Evolutionary conservation across 257 asterid genomes (phyloP), one percentile per base, ranked within the genome.

Genomic region (Gentiana macrophylla): DNA sequence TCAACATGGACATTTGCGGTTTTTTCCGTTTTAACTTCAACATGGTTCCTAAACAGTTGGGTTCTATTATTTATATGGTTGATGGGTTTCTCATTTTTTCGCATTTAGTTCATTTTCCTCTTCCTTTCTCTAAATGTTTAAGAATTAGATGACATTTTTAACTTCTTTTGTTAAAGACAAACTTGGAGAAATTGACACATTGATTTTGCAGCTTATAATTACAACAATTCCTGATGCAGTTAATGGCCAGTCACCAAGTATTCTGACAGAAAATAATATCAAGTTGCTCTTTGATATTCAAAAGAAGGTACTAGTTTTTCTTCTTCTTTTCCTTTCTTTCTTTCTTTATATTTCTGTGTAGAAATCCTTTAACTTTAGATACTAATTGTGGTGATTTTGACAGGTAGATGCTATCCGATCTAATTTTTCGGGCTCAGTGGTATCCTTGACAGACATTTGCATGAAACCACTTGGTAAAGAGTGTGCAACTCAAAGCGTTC

Each of bases 401-500:
- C 65, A 92, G 99, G 94, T 92, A 73, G 97, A 92, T 77, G 90
- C 83, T 15, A 81, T 88, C 72, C 74, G 75, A 77, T 95, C 85
- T 37, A 92, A 88, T 71, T 79, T 64, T 75, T 88, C 95, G 12
- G 94, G 97, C 67, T 61, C 86, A 46, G 68, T 76, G 89, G 89
- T 92, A 62, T 78, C 95, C 67, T 77, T 92, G 67, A 70, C 86
- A 15, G 99, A 92, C 75, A 88, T 92, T 70, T 92, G 99, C 85
- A 61, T 92, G 94, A 92, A 92, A 83, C 99, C 99, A 51, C 97
- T 92, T 13, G 97, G 99, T 64, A 76, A 71, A 50, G 99, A 84
- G 68, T 92, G 99, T 72, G 99, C 95, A 52, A 88, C 99, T 53
- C 99, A 92, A 79, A 92, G 89, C 63, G 78, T 92, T 71, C 94